Conservation (phyloP, 257 asterid species). For the Solanum chmielewskii region DNA sequence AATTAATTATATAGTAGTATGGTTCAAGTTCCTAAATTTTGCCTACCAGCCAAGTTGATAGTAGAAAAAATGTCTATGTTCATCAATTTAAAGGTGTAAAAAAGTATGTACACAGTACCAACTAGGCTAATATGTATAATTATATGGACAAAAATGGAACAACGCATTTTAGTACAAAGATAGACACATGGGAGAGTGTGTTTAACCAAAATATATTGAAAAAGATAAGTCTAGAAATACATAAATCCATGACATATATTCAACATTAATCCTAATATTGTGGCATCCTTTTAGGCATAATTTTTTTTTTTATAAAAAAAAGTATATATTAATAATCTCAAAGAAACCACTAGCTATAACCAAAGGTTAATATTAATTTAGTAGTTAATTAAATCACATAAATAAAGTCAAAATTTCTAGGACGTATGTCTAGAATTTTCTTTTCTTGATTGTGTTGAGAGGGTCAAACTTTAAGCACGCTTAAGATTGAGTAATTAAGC, state of each 20-base stretch:
- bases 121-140: not conserved
- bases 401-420: not conserved
- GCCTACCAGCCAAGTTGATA: not conserved
- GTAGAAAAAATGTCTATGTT: not conserved
- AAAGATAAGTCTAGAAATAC: slow-evolving; percentile 28
- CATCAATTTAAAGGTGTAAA: not conserved
- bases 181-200: slow-evolving; percentile 14
- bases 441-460: not conserved
- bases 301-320: not conserved
- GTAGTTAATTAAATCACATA: not conserved
- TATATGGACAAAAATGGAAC: not conserved
- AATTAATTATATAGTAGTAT: too few relatives aligned
- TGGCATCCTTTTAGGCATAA: not conserved
- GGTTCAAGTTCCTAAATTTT: slow-evolving; percentile 21
- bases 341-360: slow-evolving; percentile 8
- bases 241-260: slow-evolving; percentile 20
- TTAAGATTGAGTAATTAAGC: not conserved
- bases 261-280: slow-evolving; percentile 11
- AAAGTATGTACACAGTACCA: not conserved
- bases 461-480: not conserved
- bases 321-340: slow-evolving; percentile 18
- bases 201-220: not conserved
- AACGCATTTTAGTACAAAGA: not conserved
- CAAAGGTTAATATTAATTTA: not conserved
- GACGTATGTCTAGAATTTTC: not conserved